These are phyloP conservation scores for Gloeophyllum trabeum DNA, from an alignment of 768 basidiomycete genomes.

Conservation along the genomic window DNA sequence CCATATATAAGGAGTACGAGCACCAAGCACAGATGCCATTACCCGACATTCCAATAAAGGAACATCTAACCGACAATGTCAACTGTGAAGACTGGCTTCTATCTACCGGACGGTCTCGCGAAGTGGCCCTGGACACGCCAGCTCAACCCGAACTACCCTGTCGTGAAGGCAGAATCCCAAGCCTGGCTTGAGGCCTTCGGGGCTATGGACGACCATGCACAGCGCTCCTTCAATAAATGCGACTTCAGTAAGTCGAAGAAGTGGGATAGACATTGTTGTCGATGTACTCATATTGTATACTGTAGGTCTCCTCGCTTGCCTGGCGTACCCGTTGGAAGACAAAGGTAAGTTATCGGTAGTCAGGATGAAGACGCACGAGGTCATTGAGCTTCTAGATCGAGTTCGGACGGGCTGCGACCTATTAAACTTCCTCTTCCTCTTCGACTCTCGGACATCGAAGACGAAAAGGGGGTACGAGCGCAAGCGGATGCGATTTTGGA, in stretches of 20 bases:
- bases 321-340: slow-evolving; percentile 12
- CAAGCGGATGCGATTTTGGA: slow-evolving; percentile 8
- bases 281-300: too few species aligned
- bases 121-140: slow-evolving; percentile 15
- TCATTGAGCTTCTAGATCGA: neutral
- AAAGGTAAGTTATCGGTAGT: slow-evolving; percentile 5
- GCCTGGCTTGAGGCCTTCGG: slow-evolving; percentile 12
- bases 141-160: slow-evolving; percentile 12
- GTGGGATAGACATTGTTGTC: neutral
- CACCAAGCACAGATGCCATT: too few species aligned
- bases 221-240: slow-evolving; percentile 12
- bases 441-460: slow-evolving; percentile 18
- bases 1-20: too few species aligned
- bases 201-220: slow-evolving; percentile 11
- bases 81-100: too few species aligned
- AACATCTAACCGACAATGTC: too few species aligned
- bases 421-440: slow-evolving; percentile 19
- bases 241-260: slow-evolving; percentile 12
- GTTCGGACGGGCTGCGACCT: slow-evolving; percentile 13
- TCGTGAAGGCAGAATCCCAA: slow-evolving; percentile 10
- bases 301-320: slow-evolving; percentile 12
- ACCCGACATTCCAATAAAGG: too few species aligned
- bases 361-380: neutral
- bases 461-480: slow-evolving; percentile 1
- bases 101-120: slow-evolving; percentile 7